Conservation (phyloP, 2,329 filamentous ascomycete species). For the Talaromyces albobiverticillius region DNA sequence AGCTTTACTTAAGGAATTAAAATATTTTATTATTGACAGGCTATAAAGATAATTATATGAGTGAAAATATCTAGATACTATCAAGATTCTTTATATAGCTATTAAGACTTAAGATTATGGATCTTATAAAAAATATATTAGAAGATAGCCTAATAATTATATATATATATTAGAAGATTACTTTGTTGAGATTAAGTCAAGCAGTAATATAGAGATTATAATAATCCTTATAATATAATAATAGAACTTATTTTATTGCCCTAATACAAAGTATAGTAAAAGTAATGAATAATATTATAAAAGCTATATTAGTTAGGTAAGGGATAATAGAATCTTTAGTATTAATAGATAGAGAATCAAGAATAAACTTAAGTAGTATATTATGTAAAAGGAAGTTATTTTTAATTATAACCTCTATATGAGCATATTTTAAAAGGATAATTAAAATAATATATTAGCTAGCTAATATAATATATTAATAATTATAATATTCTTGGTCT, state of each 20-base stretch:
- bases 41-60: neutral
- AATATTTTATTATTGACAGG: too few relatives aligned
- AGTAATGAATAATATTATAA: conserved; percentile 3
- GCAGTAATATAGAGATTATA: conserved; percentile 2
- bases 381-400: neutral
- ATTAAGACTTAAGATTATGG: conserved; percentile 1
- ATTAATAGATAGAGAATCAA: conserved; percentile 1
- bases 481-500: neutral
- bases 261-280: conserved; percentile 6
- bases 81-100: neutral
- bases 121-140: neutral
- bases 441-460: neutral
- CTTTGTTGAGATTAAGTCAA: conserved; percentile 1
- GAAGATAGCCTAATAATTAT: too few relatives aligned
- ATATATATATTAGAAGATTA: conserved; percentile 1
- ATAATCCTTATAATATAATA: neutral
- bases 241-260: neutral
- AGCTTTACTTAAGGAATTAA: too few relatives aligned
- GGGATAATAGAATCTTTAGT: neutral
- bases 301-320: neutral
- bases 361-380: neutral
- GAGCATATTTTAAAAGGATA: neutral
- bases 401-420: conserved; percentile 1
- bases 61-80: neutral
- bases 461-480: neutral